Percentiles rank a stretch among this genome's conserved stretches.
phyloP scores from a whole-genome alignment of 2,329 filamentous ascomycete genomes.

The Aspergillus spinulosporus region DNA sequence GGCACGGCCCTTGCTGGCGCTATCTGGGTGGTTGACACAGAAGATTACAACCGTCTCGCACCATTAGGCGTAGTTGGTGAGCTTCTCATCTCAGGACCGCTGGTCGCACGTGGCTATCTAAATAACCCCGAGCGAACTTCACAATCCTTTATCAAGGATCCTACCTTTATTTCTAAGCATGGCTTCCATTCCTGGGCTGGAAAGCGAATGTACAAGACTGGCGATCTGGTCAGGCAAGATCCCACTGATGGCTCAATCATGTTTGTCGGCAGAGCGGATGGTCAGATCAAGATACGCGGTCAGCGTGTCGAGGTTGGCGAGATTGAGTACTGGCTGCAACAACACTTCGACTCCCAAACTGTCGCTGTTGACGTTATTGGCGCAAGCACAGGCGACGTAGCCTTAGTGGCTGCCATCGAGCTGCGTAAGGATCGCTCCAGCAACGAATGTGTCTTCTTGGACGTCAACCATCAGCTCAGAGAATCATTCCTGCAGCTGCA shows the following conservation, averaged over 20 bases:
- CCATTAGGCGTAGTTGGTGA: conserved; percentile 20
- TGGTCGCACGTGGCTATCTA: conserved; percentile 17
- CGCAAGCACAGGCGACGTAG: neutral
- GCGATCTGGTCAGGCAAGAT: conserved; percentile 19
- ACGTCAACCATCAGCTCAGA: neutral
- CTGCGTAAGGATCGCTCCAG: neutral
- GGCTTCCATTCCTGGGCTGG: neutral
- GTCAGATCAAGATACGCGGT: conserved; percentile 19
- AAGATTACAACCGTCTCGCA: conserved; percentile 12
- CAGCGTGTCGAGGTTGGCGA: conserved; percentile 21
- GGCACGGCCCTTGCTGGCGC: conserved; percentile 12
- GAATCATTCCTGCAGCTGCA: conserved; percentile 1
- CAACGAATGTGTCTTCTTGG: neutral
- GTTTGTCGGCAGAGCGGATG: conserved; percentile 17
- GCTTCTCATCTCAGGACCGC: conserved; percentile 16
- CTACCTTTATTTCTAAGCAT: conserved; percentile 3
- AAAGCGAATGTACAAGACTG: conserved; percentile 18
- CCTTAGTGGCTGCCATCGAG: neutral
- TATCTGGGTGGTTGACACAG: conserved; percentile 17
- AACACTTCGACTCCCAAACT: neutral
- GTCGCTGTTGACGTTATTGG: conserved; percentile 3
- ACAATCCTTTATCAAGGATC: conserved; percentile 14
- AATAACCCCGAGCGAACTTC: conserved; percentile 14
- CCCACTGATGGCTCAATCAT: conserved; percentile 15
- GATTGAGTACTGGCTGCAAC: conserved; percentile 14